Evolutionary conservation across 495 filamentous ascomycete genomes (phyloP), one percentile per base, ranked within the genome.

Genomic region (Lepidopterella palustris): DNA sequence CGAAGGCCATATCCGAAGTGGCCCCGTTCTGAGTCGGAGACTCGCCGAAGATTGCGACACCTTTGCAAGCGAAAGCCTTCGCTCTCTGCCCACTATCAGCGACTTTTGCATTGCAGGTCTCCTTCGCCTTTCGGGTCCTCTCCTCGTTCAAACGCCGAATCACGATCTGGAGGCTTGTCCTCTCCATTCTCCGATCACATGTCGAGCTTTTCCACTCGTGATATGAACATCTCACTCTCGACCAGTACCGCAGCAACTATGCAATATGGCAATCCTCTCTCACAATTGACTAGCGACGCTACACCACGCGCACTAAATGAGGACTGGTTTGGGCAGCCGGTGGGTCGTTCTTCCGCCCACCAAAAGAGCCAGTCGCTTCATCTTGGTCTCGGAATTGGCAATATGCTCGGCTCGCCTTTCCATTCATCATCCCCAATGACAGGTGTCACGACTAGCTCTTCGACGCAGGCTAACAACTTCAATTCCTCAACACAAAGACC

Each of bases 21-120:
- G 89, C 90, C 91, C 32, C 88, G 88, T 66, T 90, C 90, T 5
- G 86, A 89, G 66, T 78, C 86, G 40, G 86, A 88, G 8, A 95
- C 89, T 32, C 80, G 95, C 52, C 80, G 81, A 52, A 82, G 92
- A 62, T 78, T 98, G n/a, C 82, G 92, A 45, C 79, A 87, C 47
- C 76, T 98, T 2, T 96, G 91, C 74, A 89, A 84, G 71, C 78
- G 80, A 58, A 92, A 87, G 67, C 86, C 87, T 42, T 78, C 78
- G 0, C 82, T 84, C 40, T 80, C 84, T 23, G 80, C 83, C 18
- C 83, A 87, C 58, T 85, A 85, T 58, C 83, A 87, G 60, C 79
- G 85, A 45, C 82, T 87, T 66, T 81, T 93, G 66, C 79, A 85
- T 68, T 85, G 84, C 42, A 81, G 86, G 26, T 90, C 81, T 68